Base-by-base conservation (phyloP, 352 stramenopile species). In the Phytophthora chlamydospora region DNA sequence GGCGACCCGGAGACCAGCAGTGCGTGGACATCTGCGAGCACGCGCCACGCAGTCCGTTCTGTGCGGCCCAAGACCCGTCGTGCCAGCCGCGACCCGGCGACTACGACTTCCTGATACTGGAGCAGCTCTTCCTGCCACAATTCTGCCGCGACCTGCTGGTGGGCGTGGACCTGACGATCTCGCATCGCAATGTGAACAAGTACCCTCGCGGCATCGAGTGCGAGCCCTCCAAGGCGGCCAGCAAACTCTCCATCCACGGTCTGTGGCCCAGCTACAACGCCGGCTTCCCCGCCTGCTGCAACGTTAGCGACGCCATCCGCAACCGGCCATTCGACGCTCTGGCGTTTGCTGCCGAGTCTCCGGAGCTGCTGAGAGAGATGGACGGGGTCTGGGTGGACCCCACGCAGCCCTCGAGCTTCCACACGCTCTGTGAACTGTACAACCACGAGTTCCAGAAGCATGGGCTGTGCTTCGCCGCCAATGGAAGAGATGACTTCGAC, bases 401-500 rank as follows among this genome's bases (percentile, higher is more conserved):
- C 0, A 79, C 77, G 24, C 70, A 83, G 47, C 36, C 61, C n/a
- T 75, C 70, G 29, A 66, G 54, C 31, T 66, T 72, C 45, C 74
- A 75, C 29, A 67, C 77, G 44, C 63, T 90, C 39, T 94, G 85
- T 42, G 81, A 91, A 50, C 75, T 91, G 34, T 95, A 93, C 80
- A 89, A 95, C 71, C 83, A 95, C 68, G 83, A 93, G 72, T 93
- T 95, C 71, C 85, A 95, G 70, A 95, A 95, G 69, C 85, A 95
- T 60, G 83, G 85, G 24, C 63, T 92, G 35, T 95, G 85, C 78
- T 95, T 88, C 65, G 76, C 73, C 27, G 81, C 85, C 5, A 72
- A 78, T 31, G 75, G 51, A 9, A 57, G 47, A n/a, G 21, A 31
- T 8, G 66, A 80, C 59, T 77, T 73, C 40, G 54, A 71, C 21